Conservation (phyloP, 176 grass and related monocot genomes). For the Olyra latifolia region DNA sequence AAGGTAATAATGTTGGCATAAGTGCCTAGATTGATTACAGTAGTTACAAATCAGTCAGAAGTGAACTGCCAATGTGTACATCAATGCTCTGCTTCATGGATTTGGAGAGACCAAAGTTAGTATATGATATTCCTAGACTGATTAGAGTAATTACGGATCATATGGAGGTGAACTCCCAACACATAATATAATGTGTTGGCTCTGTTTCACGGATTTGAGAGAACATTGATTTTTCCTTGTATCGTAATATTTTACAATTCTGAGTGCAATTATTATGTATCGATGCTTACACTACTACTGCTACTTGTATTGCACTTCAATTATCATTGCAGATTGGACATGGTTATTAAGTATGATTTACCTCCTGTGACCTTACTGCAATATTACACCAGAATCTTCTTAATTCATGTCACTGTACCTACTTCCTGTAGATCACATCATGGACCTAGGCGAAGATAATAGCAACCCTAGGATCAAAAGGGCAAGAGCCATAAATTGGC, state of each 20-base stretch:
- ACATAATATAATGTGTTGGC: background rate
- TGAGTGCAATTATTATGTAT: slow-evolving; percentile 9
- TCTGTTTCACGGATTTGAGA: background rate
- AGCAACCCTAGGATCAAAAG: slow-evolving; percentile 39
- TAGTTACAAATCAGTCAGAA: slow-evolving; percentile 10
- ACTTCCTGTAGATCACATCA: slow-evolving; percentile 41
- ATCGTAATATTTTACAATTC: slow-evolving; percentile 11
- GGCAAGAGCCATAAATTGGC: slow-evolving; percentile 58
- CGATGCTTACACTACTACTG: background rate
- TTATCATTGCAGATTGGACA: background rate
- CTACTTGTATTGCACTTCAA: slow-evolving; percentile 6
- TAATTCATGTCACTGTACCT: slow-evolving; percentile 22
- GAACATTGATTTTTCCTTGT: slow-evolving; percentile 1
- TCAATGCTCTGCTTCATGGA: background rate
- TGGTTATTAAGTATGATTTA: slow-evolving; percentile 4
- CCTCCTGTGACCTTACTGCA: slow-evolving; percentile 7
- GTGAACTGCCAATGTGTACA: slow-evolving; percentile 9
- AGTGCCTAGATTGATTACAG: background rate
- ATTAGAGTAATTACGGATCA: slow-evolving; percentile 18
- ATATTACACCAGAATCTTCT: background rate
- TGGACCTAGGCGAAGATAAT: slow-evolving; percentile 37
- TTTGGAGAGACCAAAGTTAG: background rate
- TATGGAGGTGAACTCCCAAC: background rate
- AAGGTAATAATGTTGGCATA: background rate
- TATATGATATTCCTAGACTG: background rate